Evolutionary conservation across 2,329 filamentous ascomycete species (phyloP), one percentile per base, ranked within the genome.

Genomic region (Ascochyta pisi): DNA sequence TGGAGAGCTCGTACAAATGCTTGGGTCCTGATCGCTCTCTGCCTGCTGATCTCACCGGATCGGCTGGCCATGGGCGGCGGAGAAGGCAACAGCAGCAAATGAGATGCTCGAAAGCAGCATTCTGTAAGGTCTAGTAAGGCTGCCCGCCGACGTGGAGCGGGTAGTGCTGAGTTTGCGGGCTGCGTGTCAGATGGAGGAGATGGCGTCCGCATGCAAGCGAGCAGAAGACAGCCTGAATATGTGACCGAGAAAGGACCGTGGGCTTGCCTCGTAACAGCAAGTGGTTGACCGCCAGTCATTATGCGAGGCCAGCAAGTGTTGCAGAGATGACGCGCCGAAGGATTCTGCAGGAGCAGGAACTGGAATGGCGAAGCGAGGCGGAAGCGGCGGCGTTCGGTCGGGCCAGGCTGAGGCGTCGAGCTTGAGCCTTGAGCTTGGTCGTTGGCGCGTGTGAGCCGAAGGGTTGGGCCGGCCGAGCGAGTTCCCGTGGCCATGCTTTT

Each of bases 121-220:
- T 12, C 6, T 31, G 29, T 31, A 13, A 6, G 12, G 12, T 19
- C 37, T 34, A 24, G 45, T 40, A 34, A 47, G 27, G 50, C 35
- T 57, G 51, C 41, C 60, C 55, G 63, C 58, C 63, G 62, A 64
- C 57, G 49, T 55, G 44, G 26, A 57, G 54, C 57, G 58, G 48
- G 35, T 44, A 44, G 46, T 39, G 44, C 46, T 44, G 47, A 41
- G 46, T 39, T 51, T 39, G 50, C 50, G 45, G 41, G 51, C 42
- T 41, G 48, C 35, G 44, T 47, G 43, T 46, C 41, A 54, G 54
- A 52, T 40, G 46, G 31, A 54, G 45, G 50, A 54, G 44, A 48
- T 35, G 34, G 48, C 39, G 47, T 57, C 22, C 34, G 33, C 22
- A 31, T 33, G 38, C 48, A 23, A 49, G 35, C 13, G 26, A 16